Base-by-base conservation (phyloP, 345 rosid species). In the Raphanus sativus region DNA sequence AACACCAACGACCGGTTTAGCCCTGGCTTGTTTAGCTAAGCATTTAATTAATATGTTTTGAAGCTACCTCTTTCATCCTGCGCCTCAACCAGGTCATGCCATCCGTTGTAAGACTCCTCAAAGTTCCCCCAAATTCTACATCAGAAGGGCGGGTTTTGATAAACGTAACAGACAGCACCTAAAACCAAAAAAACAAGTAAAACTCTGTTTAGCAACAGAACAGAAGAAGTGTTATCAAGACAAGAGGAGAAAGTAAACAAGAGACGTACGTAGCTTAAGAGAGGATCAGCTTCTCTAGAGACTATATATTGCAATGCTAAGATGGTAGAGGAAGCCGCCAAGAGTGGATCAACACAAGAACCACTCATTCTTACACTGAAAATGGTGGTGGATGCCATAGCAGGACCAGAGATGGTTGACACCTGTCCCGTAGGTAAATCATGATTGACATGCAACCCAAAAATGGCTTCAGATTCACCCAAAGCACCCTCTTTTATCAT, bases 401-500 rank as follows among this genome's bases (percentile, higher is more conserved):
- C 6, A 15, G 97, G 85, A 65, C 97, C 98, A 1, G 97, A 32
- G 67, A 88, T 67, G 15, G 83, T 77, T 9, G 88, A 11, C 56
- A 94, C 77, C 61, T 74, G 81, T 81, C 97, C 93, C 1, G 97
- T 92, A 12, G 87, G 84, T 15, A 36, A 70, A 12, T 2, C 38
- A 21, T 2, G 0, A 50, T 83, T 75, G 45, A 86, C 59, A 59
- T 94, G 98, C 95, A 90, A 88, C 24, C 87, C 95, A 87, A 89
- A 94, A 79, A 94, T 88, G 16, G 89, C 97, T 88, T 88, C 91
- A n/a, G 97, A 85, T 26, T 89, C 87, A 79, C 97, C 95, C 58
- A 94, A 82, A 11, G 97, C 95, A 10, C 97, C 92, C n/a, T 92
- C 95, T 75, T 79, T 79, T 70, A 94, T 85, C 98, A 94, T 89